phyloP scores from a whole-genome alignment of 169 alveolate species.

The Cryptosporidium ryanae region DNA sequence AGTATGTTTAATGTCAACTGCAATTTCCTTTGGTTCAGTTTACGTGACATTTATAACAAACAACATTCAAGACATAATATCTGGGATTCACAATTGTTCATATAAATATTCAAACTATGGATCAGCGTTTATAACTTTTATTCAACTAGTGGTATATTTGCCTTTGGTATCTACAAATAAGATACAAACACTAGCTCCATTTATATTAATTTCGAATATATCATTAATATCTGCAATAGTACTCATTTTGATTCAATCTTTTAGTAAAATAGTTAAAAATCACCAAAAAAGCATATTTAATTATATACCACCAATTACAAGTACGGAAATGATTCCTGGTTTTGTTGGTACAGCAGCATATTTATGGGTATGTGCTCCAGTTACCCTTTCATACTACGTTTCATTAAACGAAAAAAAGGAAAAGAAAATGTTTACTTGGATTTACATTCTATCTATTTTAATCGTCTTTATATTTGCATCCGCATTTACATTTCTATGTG shows the following conservation, averaged over 20 bases:
- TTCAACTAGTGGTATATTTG: constrained; percentile 34
- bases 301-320: constrained; percentile 29
- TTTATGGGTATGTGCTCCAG: constrained; percentile 75
- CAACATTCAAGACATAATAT: constrained; percentile 63
- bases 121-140: constrained; percentile 44
- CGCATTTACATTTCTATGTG: constrained; percentile 62
- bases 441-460: constrained; percentile 31
- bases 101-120: constrained; percentile 35
- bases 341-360: constrained; percentile 73
- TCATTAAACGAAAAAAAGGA: constrained; percentile 12
- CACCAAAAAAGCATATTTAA: background rate
- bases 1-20: constrained; percentile 46
- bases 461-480: constrained; percentile 55
- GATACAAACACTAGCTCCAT: constrained; percentile 56
- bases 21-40: constrained; percentile 54
- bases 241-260: constrained; percentile 37
- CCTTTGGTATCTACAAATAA: constrained; percentile 36
- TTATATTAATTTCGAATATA: constrained; percentile 43
- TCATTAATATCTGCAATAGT: constrained; percentile 41
- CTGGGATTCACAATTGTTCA: constrained; percentile 62
- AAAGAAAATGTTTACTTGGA: constrained; percentile 51
- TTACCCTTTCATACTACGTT: constrained; percentile 45
- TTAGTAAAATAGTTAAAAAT: constrained; percentile 8
- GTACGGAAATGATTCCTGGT: constrained; percentile 20
- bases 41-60: constrained; percentile 66